Base-by-base conservation (phyloP, 1,284 basidiomycete species). In the Puccinia novopanici region DNA sequence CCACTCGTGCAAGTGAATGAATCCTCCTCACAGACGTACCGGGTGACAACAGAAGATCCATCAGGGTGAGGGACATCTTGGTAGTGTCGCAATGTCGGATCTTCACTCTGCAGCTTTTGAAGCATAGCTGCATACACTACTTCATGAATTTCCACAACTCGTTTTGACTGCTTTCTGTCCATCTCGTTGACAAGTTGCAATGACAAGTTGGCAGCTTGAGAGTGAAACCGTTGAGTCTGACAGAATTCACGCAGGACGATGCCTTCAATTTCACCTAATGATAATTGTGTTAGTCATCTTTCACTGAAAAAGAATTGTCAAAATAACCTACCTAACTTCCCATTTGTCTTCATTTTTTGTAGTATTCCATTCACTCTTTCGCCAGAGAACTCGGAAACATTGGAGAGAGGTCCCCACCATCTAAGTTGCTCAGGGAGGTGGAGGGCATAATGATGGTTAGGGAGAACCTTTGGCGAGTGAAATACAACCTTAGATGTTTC, bases 371-470 rank as follows among this genome's bases (percentile, higher is more conserved):
- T 63, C 13, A 75, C 17, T 19, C 8, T 2, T 48, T 48, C 8
- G n/a, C 72, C 72, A 30, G 52, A 30, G 55, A 74, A 74, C 42
- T 74, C 48, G 13, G 72, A 27, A 0, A 74, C 54, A 10, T 19
- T 17, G 1, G 30, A 22, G 9, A 59, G 50, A 74, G 72, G 54
- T 15, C 75, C 75, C 61, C 61, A 77, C 63, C 63, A 54, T 1
- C n/a, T 15, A 15, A 77, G 34, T 24, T 77, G 59, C 0, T 63
- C 13, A 1, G 42, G 61, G 2, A 65, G 63, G n/a, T 77, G 75
- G 27, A 77, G 30, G 15, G 75, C 75, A 52, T 77, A 77, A n/a
- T 77, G 75, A 24, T 77, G 75, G n/a, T 77, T 77, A 0, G 75
- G 75, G 10, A 54, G 3, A 13, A 68, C 40, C 17, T 67, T 48